Base-by-base conservation (phyloP, 345 rosid species). In the Laguncularia racemosa region DNA sequence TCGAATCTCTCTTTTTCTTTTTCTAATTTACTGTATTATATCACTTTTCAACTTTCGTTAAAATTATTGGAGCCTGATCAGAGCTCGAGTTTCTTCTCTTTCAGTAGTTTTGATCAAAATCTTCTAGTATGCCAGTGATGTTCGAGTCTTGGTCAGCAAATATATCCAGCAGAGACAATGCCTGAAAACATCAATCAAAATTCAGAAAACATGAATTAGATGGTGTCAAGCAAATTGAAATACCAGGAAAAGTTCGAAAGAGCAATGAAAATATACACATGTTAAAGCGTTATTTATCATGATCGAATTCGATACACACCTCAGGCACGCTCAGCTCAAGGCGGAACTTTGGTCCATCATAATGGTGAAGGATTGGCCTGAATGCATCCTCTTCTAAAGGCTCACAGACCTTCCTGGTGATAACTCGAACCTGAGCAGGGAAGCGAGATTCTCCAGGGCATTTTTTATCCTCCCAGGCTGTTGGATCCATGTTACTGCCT, bases 311-410 rank as follows among this genome's bases (percentile, higher is more conserved):
- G 33, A 51, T 14, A 63, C 33, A 56, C 76, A 89, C 98, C 99
- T 95, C 99, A 1, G 99, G 97, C 23, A 95, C 66, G 61, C 65
- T 90, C 44, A 95, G 92, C 23, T 95, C 96, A 4, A 95, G 96
- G 21, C 99, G 87, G 78, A 95, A 95, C 68, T 95, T 95, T 20
- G 99, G 99, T 55, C 99, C 99, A 52, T 95, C 99, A 43, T 95
- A 95, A 67, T 95, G 99, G 64, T 90, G 95, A 26, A 95, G 92
- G 66, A 95, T 80, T 57, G 99, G 99, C 74, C 99, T 75, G 85
- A 95, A 95, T 0, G 99, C 86, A 43, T 95, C 99, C 76, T 95
- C 99, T 70, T 95, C 97, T 9, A 95, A 77, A 6, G 99, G 96
- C 59, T 84, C 80, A 50, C 92, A 90, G 11, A 83, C 71, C 76